A percentile compares a stretch with the other conserved stretches of the same genome.
These are phyloP conservation scores for Iodosphaeria phyllophila DNA, from an alignment of 2,329 filamentous ascomycete species.

Conservation along the genomic window DNA sequence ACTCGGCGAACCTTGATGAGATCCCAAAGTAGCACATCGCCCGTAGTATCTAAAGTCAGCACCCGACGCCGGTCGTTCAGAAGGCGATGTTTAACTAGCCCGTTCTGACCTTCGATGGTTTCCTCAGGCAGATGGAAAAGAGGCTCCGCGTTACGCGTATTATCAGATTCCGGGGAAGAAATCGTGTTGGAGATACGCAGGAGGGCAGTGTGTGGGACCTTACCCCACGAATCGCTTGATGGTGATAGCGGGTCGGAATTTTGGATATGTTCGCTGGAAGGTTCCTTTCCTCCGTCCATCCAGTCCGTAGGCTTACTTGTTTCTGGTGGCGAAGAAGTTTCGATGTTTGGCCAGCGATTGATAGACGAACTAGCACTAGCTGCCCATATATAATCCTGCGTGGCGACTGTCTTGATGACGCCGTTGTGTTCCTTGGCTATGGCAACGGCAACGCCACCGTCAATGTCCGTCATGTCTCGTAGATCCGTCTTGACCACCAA, in stretches of 20 bases:
- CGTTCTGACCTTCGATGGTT: constrained; percentile 87
- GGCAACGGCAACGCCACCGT: constrained; percentile 81
- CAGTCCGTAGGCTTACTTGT: constrained; percentile 16
- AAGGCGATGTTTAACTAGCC: constrained; percentile 80
- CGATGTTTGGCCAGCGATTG: constrained; percentile 77
- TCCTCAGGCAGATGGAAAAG: constrained; percentile 53
- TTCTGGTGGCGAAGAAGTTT: constrained; percentile 33
- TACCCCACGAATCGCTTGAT: too few species aligned
- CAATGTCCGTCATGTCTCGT: constrained; percentile 50
- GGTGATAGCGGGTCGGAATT: too few species aligned
- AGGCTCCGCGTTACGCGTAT: constrained; percentile 39
- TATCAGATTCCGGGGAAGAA: constrained; percentile 19
- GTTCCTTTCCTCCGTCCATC: constrained; percentile 28
- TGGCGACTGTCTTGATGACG: constrained; percentile 47
- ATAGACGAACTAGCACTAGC: constrained; percentile 81
- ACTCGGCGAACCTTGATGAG: constrained; percentile 54
- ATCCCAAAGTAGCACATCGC: constrained; percentile 92
- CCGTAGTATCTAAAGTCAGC: constrained; percentile 82
- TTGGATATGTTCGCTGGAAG: too few species aligned
- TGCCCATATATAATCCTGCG: constrained; percentile 71
- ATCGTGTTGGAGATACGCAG: constrained; percentile 60
- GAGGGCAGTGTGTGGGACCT: constrained; percentile 61
- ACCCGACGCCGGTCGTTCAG: constrained; percentile 82
- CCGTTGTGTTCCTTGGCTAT: constrained; percentile 82
- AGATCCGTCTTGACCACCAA: constrained; percentile 94